phyloP scores from a whole-genome alignment of 805 yeast species.

The Teunomyces aglyptinius region DNA sequence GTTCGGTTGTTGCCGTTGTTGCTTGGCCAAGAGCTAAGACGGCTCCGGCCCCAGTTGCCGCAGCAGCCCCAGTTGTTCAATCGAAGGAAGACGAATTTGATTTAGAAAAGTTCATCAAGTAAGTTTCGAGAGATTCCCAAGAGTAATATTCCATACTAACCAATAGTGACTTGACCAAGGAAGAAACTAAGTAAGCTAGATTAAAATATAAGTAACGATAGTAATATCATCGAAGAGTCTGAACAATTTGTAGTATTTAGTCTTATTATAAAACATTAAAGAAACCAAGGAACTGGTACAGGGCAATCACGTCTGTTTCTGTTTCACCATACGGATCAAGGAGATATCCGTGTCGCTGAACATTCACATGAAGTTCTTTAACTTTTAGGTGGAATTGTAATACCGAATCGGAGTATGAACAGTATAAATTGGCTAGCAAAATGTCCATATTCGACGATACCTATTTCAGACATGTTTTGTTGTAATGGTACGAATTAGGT shows the following conservation, averaged over 20 bases:
- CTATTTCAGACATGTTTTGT: neutral
- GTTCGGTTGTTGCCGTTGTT: constrained; percentile 35
- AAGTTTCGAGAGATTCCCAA: constrained; percentile 20
- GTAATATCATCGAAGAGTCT: too few relatives aligned
- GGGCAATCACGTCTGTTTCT: too few relatives aligned
- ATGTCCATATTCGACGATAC: neutral
- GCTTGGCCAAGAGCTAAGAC: constrained; percentile 36
- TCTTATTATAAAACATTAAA: too few relatives aligned
- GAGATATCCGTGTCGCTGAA: too few relatives aligned
- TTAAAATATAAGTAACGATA: neutral
- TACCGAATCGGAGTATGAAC: neutral
- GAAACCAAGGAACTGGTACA: too few relatives aligned
- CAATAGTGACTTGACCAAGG: constrained; percentile 41
- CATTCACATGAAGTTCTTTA: neutral
- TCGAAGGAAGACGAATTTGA: constrained; percentile 43
- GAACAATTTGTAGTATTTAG: too few relatives aligned
- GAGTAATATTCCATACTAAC: constrained; percentile 9
- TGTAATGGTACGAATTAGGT: neutral
- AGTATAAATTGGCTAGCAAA: neutral
- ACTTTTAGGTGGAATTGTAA: too few relatives aligned
- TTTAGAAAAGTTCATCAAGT: constrained; percentile 42
- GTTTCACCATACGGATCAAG: too few relatives aligned
- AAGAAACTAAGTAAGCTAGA: constrained; percentile 33
- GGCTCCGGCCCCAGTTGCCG: constrained; percentile 19
- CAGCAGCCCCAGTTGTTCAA: constrained; percentile 19